Base-by-base conservation (phyloP, 495 filamentous ascomycete genomes). In the Lichenothelia convexa region DNA sequence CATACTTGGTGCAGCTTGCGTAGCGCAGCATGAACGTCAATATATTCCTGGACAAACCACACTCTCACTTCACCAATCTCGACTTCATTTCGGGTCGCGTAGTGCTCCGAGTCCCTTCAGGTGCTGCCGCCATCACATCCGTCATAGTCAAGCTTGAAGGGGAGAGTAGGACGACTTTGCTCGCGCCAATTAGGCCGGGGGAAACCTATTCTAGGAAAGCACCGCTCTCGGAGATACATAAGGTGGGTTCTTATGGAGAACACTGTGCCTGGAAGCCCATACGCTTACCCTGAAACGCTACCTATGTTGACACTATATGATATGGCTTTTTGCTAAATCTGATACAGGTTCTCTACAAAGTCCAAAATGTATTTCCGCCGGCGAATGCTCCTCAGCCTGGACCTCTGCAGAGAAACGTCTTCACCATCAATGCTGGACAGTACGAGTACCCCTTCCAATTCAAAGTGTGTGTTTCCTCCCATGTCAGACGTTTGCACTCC, bases 111-210 rank as follows among this genome's bases (percentile, higher is more conserved):
- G 62, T 85, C 5, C n/a, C n/a, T n/a, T 53, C 51, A 7, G 71
- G 68, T 18, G 69, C 74, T 37, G 70, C 80, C 39, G 68, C 71
- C 19, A 65, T 97, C 32, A 68, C 75, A 19, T 70, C 71, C 9
- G 78, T 97, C 36, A 68, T 84, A 29, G 87, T 93, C 44, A 97
- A 97, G 61, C 68, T 97, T 23, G 87, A 97, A 53, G 89, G 86
- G 36, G 85, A 91, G 54, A 80, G 77, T 45, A 65, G 67, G 32
- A 85, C 83, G 15, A 67, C 71, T 30, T 51, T 79, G 37, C 11
- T 56, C 36, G 36, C 48, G 38, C 59, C 55, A n/a, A 45, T 27
- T 35, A 41, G 35, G 30, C 47, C 32, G 37, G 53, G 40, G 18
- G 63, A 67, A 18, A 49, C 62, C 27, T 62, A 63, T 17, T 63